Base-by-base conservation (phyloP, 31 red algal genomes). In the Asparagopsis taxiformis region DNA sequence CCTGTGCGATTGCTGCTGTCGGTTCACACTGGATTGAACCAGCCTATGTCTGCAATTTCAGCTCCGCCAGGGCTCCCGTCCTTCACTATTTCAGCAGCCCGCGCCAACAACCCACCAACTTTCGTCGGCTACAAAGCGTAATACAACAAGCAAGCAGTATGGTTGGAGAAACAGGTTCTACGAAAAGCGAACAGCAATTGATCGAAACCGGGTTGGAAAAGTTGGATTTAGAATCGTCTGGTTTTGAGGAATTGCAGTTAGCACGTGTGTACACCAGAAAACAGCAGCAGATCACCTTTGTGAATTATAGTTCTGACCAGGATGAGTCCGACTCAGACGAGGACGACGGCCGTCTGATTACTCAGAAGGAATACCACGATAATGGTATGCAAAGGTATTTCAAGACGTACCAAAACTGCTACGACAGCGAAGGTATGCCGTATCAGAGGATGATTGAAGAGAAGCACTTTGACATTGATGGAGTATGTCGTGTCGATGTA, bases 381-480 rank as follows among this genome's bases (percentile, higher is more conserved):
- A 98, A 93, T 63, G 89, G 89, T 4, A 79, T 55, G 46, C 67
- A 74, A 49, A 65, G 81, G 5, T 66, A 84, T 36, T 89, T 85
- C 49, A 72, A 75, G 11, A 98, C 94, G 1, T 93, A 72, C 33
- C 89, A 90, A 58, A 59, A 39, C 24, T 60, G 70, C 49, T 35
- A 38, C 29, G 65, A 89, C 59, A 55, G 62, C 31, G 25, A 35
- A 19, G 88, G 75, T 46, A 65, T 15, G 46, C 82, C 69, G 2
- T 97, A 93, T 59, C 55, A 92, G 33, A 59, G 94, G 13, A 69
- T 98, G 5, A 68, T 98, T 24, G 94, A 98, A 54, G 94, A 98
- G 79, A 98, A 98, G 79, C 94, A 98, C 52, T 98, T 90, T 60
- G 89, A 98, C 51, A 84, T 59, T 19, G 89, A 84, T 55, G 94